phyloP scores from a whole-genome alignment of 768 basidiomycete genomes.

The Boletus rubescentipes region DNA sequence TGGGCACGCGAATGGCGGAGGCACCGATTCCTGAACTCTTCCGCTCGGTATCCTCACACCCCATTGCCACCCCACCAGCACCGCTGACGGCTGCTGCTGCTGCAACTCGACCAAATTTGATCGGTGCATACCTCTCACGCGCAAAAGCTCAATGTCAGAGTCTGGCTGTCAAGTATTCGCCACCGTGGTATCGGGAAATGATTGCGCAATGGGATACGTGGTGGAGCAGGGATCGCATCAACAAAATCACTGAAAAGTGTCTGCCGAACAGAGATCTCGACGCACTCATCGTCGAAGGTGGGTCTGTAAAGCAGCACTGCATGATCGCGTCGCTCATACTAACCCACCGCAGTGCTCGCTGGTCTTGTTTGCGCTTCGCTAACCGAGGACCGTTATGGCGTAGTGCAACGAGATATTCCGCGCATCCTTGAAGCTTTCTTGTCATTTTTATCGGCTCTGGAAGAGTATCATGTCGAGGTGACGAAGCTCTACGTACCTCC shows the following conservation, averaged over 20 bases:
- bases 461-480: constrained; percentile 60
- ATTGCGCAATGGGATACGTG: constrained; percentile 37
- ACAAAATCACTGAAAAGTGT: constrained; percentile 51
- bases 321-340: neutral
- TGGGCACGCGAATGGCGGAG: constrained; percentile 17
- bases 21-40: constrained; percentile 50
- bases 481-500: constrained; percentile 40
- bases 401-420: constrained; percentile 83
- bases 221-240: constrained; percentile 58
- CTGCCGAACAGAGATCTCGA: constrained; percentile 65
- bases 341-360: constrained; percentile 44
- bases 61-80: constrained; percentile 17
- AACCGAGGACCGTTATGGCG: constrained; percentile 77
- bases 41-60: constrained; percentile 35
- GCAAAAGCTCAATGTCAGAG: constrained; percentile 5
- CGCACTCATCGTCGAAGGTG: constrained; percentile 62
- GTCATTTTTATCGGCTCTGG: constrained; percentile 63
- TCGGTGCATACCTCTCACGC: neutral
- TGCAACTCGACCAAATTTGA: neutral
- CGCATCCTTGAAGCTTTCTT: constrained; percentile 76
- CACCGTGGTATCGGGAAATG: constrained; percentile 30
- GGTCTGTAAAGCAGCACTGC: neutral
- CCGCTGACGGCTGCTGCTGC: neutral
- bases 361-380: constrained; percentile 70
- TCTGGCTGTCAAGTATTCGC: constrained; percentile 27